phyloP scores from a whole-genome alignment of 768 basidiomycete species.

The Kwoniella bestiolae region DNA sequence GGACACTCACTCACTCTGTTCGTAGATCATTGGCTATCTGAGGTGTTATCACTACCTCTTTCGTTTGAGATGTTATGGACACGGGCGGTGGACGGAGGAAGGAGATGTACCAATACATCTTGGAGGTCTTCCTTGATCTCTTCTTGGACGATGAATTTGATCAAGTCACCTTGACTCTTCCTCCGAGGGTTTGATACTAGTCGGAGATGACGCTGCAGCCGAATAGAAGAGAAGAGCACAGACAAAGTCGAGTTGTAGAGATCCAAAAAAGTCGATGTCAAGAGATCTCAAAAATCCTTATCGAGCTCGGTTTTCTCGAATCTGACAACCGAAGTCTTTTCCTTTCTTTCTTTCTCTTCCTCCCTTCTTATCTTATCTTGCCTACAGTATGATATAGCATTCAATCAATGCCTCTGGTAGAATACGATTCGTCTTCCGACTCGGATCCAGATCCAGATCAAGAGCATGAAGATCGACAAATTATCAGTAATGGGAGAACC shows the following conservation, averaged over 20 bases:
- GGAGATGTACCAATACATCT: constrained; percentile 86
- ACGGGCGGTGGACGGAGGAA: constrained; percentile 84
- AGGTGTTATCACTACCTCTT: constrained; percentile 68
- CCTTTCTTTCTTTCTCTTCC: neutral
- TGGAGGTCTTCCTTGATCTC: neutral
- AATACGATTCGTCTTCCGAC: constrained; percentile 25
- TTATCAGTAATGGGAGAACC: neutral
- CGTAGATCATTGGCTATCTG: constrained; percentile 89
- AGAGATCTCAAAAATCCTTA: constrained; percentile 2
- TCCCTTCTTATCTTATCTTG: neutral
- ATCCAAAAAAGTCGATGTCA: neutral
- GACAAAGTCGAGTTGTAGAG: neutral
- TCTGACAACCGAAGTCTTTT: neutral
- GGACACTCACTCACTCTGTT: constrained; percentile 64
- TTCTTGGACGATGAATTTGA: neutral
- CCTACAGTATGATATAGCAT: neutral
- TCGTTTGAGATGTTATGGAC: constrained; percentile 56
- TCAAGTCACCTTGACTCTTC: neutral
- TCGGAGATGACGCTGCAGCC: no score
- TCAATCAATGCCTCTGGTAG: constrained; percentile 28
- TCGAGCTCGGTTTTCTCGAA: neutral
- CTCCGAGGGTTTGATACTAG: no score
- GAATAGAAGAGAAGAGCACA: neutral
- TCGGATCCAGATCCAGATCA: constrained; percentile 21
- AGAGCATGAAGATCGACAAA: constrained; percentile 14